These are phyloP conservation scores for Metschnikowia lachancei DNA, from an alignment of 805 yeast genomes.

Conservation along the genomic window DNA sequence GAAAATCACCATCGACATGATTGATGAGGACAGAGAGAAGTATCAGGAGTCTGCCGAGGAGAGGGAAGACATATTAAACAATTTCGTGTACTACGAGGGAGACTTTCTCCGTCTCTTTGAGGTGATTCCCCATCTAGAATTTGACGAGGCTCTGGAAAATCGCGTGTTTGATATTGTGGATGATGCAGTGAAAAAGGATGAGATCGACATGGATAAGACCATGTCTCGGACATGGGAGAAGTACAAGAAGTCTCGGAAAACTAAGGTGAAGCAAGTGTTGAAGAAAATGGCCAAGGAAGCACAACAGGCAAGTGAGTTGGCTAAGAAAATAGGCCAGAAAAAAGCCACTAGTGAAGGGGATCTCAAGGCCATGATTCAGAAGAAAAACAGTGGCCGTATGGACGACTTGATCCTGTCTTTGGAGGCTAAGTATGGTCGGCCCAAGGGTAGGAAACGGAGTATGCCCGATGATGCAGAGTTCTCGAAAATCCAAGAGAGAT, in stretches of 20 bases:
- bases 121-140: slow-evolving; percentile 72
- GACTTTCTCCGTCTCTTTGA: slow-evolving; percentile 71
- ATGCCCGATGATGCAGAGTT: slow-evolving; percentile 51
- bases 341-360: slow-evolving; percentile 36
- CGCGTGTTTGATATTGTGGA: slow-evolving; percentile 56
- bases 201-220: slow-evolving; percentile 32
- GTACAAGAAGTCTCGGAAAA: slow-evolving; percentile 49
- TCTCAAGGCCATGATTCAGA: slow-evolving; percentile 48
- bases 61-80: slow-evolving; percentile 56
- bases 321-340: slow-evolving; percentile 32
- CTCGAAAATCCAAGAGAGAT: slow-evolving; percentile 38
- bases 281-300: slow-evolving; percentile 62
- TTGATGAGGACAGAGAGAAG: slow-evolving; percentile 61
- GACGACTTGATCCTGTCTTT: slow-evolving; percentile 47
- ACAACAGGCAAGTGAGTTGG: slow-evolving; percentile 54
- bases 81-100: slow-evolving; percentile 59
- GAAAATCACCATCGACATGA: slow-evolving; percentile 59
- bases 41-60: slow-evolving; percentile 68
- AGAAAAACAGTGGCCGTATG: slow-evolving; percentile 42
- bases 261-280: slow-evolving; percentile 46
- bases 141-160: slow-evolving; percentile 55
- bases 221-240: slow-evolving; percentile 45
- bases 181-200: slow-evolving; percentile 35
- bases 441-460: slow-evolving; percentile 34
- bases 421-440: slow-evolving; percentile 49